Conservation (phyloP, 805 yeast species). For the Cyberlindnera samutprakarnensis region DNA sequence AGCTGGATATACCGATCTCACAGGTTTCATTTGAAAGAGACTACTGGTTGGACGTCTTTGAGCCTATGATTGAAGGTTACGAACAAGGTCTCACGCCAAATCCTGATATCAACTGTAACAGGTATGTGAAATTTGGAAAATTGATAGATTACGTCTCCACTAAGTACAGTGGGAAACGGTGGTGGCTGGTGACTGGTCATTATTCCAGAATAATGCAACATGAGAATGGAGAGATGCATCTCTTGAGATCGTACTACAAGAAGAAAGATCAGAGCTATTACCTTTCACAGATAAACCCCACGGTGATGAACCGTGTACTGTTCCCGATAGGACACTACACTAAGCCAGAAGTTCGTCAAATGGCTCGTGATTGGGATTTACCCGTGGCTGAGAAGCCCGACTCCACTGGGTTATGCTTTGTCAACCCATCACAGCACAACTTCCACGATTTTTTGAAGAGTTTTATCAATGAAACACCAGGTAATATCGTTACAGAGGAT, state of each 20-base stretch:
- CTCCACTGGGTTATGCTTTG: slow-evolving; percentile 93
- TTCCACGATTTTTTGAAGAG: slow-evolving; percentile 71
- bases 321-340: slow-evolving; percentile 77
- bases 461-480: slow-evolving; percentile 66
- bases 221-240: slow-evolving; percentile 28
- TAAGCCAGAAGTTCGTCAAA: slow-evolving; percentile 65
- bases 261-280: slow-evolving; percentile 90
- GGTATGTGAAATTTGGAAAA: slow-evolving; percentile 79
- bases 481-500: slow-evolving; percentile 68
- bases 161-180: slow-evolving; percentile 30
- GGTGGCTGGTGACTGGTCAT: slow-evolving; percentile 93
- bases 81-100: slow-evolving; percentile 79
- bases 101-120: slow-evolving; percentile 88
- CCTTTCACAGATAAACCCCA: slow-evolving; percentile 55
- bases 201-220: slow-evolving; percentile 49
- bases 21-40: slow-evolving; percentile 82
- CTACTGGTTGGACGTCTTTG: slow-evolving; percentile 89
- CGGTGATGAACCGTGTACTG: slow-evolving; percentile 40
- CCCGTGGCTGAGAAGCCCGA: slow-evolving; percentile 78
- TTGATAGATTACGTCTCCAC: slow-evolving; percentile 47
- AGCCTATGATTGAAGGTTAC: slow-evolving; percentile 81
- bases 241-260: slow-evolving; percentile 50
- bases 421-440: slow-evolving; percentile 54
- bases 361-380: slow-evolving; percentile 50
- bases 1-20: slow-evolving; percentile 59